A percentile compares a stretch with the other conserved stretches of the same genome.
Evolutionary conservation across 257 asterid species (phyloP).

Genomic region (Nicotiana benthamiana): DNA sequence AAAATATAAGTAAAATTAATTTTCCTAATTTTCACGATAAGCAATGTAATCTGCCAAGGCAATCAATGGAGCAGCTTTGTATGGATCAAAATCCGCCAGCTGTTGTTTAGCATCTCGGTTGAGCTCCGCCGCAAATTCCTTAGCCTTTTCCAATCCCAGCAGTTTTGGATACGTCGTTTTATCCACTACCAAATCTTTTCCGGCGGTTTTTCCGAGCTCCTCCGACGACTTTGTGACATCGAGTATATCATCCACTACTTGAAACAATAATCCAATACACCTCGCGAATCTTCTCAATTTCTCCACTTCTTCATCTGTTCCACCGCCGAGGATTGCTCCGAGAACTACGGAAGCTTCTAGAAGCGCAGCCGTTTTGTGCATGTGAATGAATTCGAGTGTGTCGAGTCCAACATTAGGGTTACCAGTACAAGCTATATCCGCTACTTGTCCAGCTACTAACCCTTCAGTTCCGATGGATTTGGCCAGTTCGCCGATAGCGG

Average conservation of each 20-base stretch:
- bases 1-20: too few relatives aligned
- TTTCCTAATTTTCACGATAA: slow-evolving; percentile 40
- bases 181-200: slow-evolving; percentile 56
- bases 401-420: slow-evolving; percentile 33
- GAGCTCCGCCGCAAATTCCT: slow-evolving; percentile 48
- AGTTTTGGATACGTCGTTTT: slow-evolving; percentile 73
- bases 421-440: slow-evolving; percentile 46
- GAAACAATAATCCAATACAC: slow-evolving; percentile 62
- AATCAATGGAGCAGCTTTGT: slow-evolving; percentile 52
- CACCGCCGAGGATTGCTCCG: slow-evolving; percentile 75
- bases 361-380: slow-evolving; percentile 67
- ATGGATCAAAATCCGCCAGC: slow-evolving; percentile 39
- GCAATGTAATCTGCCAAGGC: slow-evolving; percentile 77
- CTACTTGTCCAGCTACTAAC: slow-evolving; percentile 79
- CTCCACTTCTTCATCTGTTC: slow-evolving; percentile 34
- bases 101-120: slow-evolving; percentile 55
- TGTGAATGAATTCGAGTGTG: slow-evolving; percentile 52
- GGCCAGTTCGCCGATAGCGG: slow-evolving; percentile 46
- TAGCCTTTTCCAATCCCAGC: slow-evolving; percentile 64
- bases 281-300: slow-evolving; percentile 49
- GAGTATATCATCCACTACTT: slow-evolving; percentile 72
- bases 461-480: slow-evolving; percentile 65
- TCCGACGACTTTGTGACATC: slow-evolving; percentile 65
- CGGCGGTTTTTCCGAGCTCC: slow-evolving; percentile 75
- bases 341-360: slow-evolving; percentile 60